Base-by-base conservation (phyloP, 768 basidiomycete genomes). In the Paxillus ammoniavirescens region DNA sequence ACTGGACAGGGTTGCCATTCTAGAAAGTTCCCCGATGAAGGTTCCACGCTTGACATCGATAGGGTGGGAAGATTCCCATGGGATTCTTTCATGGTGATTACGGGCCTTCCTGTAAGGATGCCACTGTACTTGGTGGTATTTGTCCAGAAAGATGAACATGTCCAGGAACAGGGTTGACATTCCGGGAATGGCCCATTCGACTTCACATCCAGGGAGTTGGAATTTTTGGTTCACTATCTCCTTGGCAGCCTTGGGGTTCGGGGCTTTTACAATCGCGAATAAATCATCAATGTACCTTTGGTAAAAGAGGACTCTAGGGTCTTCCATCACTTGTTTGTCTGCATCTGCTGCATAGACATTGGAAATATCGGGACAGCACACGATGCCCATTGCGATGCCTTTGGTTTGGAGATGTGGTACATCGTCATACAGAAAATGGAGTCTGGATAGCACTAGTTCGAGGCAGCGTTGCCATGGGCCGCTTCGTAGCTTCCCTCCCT, bases 381-480 rank as follows among this genome's bases (percentile, higher is more conserved):
- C 56, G 2, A 61, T 35, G 2, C 61, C 60, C 60, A 62, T 62
- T 2, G 59, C 53, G 8, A 62, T 44, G 1, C 61, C 59, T 43
- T 44, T 12, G 10, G 18, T 37, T 28, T 62, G 61, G 15, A 47
- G 17, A 30, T 46, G 57, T 0, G 18, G 26, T 48, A 49, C 15
- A 28, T 47, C 42, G n/a, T 55, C 17, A 30, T 42, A 60, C 23
- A 54, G 5, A 18, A 55, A 47, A 0, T 55, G 5, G 3, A 62
- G 41, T 15, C 47, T 28, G 4, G 18, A n/a, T 8, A 40, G 36
- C 2, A 4, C 36, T 37, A 37, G 15, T 10, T 37, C 36, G 2
- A 21, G 21, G 21, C 21, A 21, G 21, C 3, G 21, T 21, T 21
- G 21, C 21, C 21, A 21, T 21, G 1, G 2, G 3, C 3, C 21